Base-by-base conservation (phyloP, 805 yeast species). In the Metschnikowia lochheadii region DNA sequence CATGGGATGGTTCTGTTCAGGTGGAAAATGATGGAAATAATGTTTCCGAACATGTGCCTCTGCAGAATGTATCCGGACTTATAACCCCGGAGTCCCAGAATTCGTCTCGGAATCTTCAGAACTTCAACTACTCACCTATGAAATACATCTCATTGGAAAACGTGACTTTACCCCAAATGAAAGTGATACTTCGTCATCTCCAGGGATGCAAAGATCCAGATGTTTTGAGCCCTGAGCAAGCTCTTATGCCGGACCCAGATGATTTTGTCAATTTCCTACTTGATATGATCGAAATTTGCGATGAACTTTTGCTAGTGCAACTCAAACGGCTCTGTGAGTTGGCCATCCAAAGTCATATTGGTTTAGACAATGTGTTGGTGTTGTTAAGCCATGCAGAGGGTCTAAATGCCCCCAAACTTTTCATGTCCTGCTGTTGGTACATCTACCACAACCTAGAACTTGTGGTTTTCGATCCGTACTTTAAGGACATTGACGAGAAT, bases 391-490 rank as follows among this genome's bases (percentile, higher is more conserved):
- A 83, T 58, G 77, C 95, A 0, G 75, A 75, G 42, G 58, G 67
- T 17, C 67, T 76, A 43, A 65, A 76, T 18, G 86, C 89, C 6
- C 63, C 66, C 11, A 79, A 83, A 55, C 64, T 90, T 35, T 73
- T 81, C 52, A 73, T 75, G 45, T 78, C 80, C 48, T 81, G 96
- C 61, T 68, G 84, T 23, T 83, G 89, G 84, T 86, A 79, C 56
- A 72, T 88, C 11, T 82, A 79, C 56, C 75, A 79, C 55, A 88
- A 89, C 62, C 67, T 87, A 49, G 89, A 83, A 31, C 61, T 81
- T 3, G 59, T 87, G 14, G 67, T 89, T 33, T 77, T 81, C 48
- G 84, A 82, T 49, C 52, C 62, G 2, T 40, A 61, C 6, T 58
- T 70, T 45, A 51, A 57, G 23, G 69, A 63, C 14, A 53, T 72